Percentiles rank a stretch among this genome's conserved stretches.
These are phyloP conservation scores for Phytophthora sp. DNA, from an alignment of 352 stramenopile species.

Conservation along the genomic window DNA sequence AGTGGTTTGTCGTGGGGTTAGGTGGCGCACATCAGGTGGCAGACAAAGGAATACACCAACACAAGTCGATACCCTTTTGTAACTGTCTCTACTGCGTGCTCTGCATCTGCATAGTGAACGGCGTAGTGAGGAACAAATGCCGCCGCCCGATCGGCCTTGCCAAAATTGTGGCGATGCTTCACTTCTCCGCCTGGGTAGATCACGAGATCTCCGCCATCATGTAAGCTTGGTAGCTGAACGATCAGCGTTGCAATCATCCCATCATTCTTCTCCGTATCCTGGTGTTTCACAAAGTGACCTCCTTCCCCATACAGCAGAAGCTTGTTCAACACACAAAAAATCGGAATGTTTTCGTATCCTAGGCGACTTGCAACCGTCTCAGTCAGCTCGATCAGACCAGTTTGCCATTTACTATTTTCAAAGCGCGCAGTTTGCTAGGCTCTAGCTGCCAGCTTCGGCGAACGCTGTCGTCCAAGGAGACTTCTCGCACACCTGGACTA, in stretches of 20 bases:
- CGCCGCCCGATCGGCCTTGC: background rate
- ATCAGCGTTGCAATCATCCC: constrained; percentile 55
- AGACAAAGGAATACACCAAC: constrained; percentile 29
- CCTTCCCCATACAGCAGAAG: constrained; percentile 45
- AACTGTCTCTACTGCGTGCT: constrained; percentile 17
- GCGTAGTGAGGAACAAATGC: constrained; percentile 13
- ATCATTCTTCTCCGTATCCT: constrained; percentile 53
- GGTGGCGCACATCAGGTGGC: constrained; percentile 2
- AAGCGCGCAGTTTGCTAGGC: background rate
- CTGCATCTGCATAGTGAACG: constrained; percentile 30
- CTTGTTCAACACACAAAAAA: constrained; percentile 37
- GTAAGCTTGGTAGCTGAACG: constrained; percentile 29
- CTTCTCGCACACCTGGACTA: constrained; percentile 11
- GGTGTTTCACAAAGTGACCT: constrained; percentile 45
- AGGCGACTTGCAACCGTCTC: constrained; percentile 4
- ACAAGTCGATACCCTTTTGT: constrained; percentile 21
- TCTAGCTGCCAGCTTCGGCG: constrained; percentile 9
- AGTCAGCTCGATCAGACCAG: background rate
- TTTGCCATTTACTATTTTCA: constrained; percentile 1
- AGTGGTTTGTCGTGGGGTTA: background rate
- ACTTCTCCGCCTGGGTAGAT: constrained; percentile 2
- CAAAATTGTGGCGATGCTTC: constrained; percentile 8
- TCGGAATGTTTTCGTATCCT: constrained; percentile 6
- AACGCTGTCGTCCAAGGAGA: constrained; percentile 21
- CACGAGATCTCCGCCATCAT: constrained; percentile 9